These are phyloP conservation scores for Starmerella geochares DNA, from an alignment of 805 yeast genomes.

Conservation along the genomic window DNA sequence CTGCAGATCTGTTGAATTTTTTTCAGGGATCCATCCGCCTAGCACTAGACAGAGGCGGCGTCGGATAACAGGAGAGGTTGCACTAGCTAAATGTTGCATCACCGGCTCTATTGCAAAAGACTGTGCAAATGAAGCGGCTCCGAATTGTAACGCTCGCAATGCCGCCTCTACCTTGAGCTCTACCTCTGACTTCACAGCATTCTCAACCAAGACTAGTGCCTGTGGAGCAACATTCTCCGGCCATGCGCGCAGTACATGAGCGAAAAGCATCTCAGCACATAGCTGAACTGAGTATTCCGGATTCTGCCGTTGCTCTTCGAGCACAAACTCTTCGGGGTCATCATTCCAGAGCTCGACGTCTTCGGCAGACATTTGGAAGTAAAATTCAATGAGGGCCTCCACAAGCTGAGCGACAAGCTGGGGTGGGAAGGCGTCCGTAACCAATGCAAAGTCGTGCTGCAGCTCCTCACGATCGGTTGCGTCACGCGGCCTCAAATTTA, in stretches of 20 bases:
- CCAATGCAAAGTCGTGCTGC: slow-evolving; percentile 42
- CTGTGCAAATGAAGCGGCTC: slow-evolving; percentile 55
- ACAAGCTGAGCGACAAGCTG: slow-evolving; percentile 43
- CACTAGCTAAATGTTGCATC: slow-evolving; percentile 47
- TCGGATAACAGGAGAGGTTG: slow-evolving; percentile 66
- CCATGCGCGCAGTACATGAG: slow-evolving; percentile 58
- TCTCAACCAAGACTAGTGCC: slow-evolving; percentile 37
- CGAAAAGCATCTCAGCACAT: slow-evolving; percentile 77
- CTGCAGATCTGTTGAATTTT: slow-evolving; percentile 48
- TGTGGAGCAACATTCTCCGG: slow-evolving; percentile 50
- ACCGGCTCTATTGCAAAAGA: slow-evolving; percentile 44
- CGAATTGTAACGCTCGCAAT: slow-evolving; percentile 70
- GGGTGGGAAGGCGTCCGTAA: slow-evolving; percentile 42
- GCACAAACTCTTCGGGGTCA: slow-evolving; percentile 90
- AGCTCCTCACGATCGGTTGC: slow-evolving; percentile 58
- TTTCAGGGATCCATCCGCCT: slow-evolving; percentile 67
- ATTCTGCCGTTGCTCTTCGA: slow-evolving; percentile 50
- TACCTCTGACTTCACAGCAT: slow-evolving; percentile 36
- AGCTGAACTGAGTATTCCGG: slow-evolving; percentile 80
- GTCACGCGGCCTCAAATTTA: slow-evolving; percentile 43
- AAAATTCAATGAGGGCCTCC: slow-evolving; percentile 60
- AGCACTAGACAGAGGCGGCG: slow-evolving; percentile 70
- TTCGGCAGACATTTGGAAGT: slow-evolving; percentile 58
- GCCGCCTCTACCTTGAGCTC: slow-evolving; percentile 68
- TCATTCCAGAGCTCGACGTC: slow-evolving; percentile 73